Evolutionary conservation across 116 monocot genomes (phyloP).

Genomic region (Thalassia testudinum): DNA sequence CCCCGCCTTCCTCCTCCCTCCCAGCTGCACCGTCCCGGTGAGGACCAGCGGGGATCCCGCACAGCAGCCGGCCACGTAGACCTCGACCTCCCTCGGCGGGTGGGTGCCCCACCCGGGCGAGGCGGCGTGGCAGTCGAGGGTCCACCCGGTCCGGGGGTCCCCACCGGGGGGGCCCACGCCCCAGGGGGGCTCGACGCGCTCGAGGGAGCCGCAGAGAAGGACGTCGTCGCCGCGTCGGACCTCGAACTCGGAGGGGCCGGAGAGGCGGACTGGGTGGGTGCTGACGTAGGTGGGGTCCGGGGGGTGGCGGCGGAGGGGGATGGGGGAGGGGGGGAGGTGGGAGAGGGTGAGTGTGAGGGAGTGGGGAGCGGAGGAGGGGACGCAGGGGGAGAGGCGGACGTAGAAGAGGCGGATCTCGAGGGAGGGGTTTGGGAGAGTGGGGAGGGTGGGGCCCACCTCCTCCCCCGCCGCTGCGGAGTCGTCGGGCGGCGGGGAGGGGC

Average conservation of each 20-base stretch:
- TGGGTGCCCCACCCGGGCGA: constrained; percentile 19
- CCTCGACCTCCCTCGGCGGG: constrained; percentile 45
- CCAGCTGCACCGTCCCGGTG: constrained; percentile 53
- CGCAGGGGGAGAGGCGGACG: constrained; percentile 5
- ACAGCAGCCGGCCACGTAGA: constrained; percentile 18
- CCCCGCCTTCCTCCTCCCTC: constrained; percentile 30
- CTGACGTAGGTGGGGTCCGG: not conserved
- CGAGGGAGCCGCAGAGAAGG: constrained; percentile 1
- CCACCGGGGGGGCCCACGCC: too few species aligned
- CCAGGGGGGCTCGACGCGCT: not conserved
- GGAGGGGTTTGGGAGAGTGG: not conserved
- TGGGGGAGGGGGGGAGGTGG: not conserved
- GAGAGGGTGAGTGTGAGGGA: constrained; percentile 1
- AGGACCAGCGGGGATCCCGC: constrained; percentile 54
- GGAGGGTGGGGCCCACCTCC: not conserved
- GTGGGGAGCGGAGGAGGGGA: not conserved
- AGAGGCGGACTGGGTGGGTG: not conserved
- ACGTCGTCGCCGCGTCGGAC: not conserved
- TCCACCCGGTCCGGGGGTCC: constrained; percentile 52
- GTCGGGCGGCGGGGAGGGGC: too few species aligned
- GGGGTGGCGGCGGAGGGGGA: not conserved
- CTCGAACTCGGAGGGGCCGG: not conserved
- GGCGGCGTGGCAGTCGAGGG: constrained; percentile 44
- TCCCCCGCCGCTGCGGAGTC: too few species aligned
- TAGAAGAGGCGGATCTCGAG: constrained; percentile 13